Evolutionary conservation across 441 rosid genomes (phyloP).

Genomic region (Gossypium armourianum): DNA sequence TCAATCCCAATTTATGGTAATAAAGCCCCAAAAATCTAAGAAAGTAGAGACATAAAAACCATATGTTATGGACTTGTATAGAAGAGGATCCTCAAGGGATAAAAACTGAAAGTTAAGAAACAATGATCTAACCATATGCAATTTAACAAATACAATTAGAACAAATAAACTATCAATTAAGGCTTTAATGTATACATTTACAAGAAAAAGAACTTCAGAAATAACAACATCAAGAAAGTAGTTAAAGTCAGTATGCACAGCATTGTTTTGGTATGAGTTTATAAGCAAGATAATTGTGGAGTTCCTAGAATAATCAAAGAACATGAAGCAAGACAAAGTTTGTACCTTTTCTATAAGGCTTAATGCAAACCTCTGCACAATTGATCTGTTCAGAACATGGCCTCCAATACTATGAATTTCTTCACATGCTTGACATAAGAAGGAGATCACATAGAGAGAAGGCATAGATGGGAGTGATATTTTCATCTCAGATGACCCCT

Average conservation of each 20-base stretch:
- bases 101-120: background rate
- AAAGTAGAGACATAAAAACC: background rate
- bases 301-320: conserved; percentile 1
- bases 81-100: background rate
- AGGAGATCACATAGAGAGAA: conserved; percentile 72
- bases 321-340: conserved; percentile 15
- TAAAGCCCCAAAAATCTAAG: background rate
- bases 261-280: background rate
- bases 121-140: background rate
- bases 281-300: background rate
- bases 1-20: background rate
- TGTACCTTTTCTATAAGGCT: conserved; percentile 68
- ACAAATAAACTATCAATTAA: too few relatives aligned
- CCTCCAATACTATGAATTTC: conserved; percentile 96
- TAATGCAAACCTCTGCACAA: conserved; percentile 66
- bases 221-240: background rate
- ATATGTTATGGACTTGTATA: background rate
- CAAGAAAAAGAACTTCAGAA: background rate
- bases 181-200: background rate
- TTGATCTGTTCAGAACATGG: conserved; percentile 79
- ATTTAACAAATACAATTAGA: background rate
- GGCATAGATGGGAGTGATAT: conserved; percentile 90
- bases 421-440: conserved; percentile 85
- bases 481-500: conserved; percentile 65
- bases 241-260: background rate